Evolutionary conservation across 2,329 filamentous ascomycete genomes (phyloP).

Genomic region (Ceratocystis cubensis): DNA sequence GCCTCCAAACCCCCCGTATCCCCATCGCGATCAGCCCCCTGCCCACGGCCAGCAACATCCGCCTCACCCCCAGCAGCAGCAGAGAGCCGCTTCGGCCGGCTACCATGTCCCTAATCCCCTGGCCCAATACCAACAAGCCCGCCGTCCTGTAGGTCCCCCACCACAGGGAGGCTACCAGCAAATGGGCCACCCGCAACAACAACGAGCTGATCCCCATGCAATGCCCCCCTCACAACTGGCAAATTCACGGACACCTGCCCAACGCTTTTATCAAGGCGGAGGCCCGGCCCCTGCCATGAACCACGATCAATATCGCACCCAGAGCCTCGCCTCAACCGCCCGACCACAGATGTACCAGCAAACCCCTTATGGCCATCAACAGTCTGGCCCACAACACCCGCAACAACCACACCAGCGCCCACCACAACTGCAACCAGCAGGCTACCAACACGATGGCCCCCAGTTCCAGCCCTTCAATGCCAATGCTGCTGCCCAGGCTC

Average conservation of each 20-base stretch:
- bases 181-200: constrained; percentile 12
- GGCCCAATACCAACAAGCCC: constrained; percentile 35
- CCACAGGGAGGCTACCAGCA: constrained; percentile 33
- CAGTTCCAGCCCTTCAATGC: constrained; percentile 19
- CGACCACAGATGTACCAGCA: constrained; percentile 61
- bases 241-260: constrained; percentile 30
- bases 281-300: constrained; percentile 60
- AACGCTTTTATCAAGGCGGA: constrained; percentile 50
- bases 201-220: constrained; percentile 45
- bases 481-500: constrained; percentile 36
- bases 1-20: constrained; percentile 3
- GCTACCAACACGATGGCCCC: constrained; percentile 6
- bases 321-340: constrained; percentile 69
- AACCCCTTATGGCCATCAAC: constrained; percentile 47
- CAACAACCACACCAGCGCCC: constrained; percentile 36
- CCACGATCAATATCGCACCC: constrained; percentile 77
- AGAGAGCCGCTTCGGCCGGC: constrained; percentile 40
- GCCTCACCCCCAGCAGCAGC: constrained; percentile 29
- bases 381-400: constrained; percentile 35
- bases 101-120: constrained; percentile 34
- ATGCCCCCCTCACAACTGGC: constrained; percentile 32
- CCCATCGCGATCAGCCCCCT: constrained; percentile 4
- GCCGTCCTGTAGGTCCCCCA: constrained; percentile 24
- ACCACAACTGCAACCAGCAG: constrained; percentile 34
- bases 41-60: constrained; percentile 13